Evolutionary conservation across 2,329 filamentous ascomycete genomes (phyloP).

Genomic region (Trichoderma atroviride): DNA sequence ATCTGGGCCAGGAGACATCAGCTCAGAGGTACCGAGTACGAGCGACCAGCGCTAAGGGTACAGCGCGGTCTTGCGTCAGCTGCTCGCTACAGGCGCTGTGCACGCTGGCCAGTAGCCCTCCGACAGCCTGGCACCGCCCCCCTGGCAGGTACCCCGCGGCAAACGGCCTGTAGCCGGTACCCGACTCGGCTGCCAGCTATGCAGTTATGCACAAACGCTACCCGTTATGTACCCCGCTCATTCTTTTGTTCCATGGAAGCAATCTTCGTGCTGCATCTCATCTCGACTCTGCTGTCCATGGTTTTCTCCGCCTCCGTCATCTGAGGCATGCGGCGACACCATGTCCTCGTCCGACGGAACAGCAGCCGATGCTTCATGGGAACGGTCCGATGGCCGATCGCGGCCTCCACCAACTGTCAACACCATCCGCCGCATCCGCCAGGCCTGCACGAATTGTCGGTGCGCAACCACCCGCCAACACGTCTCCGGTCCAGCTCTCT

Average conservation of each 20-base stretch:
- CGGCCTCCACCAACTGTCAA: constrained; percentile 22
- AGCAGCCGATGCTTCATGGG: constrained; percentile 23
- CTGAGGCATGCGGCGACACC: constrained; percentile 20
- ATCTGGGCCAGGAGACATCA: neutral
- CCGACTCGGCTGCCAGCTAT: neutral
- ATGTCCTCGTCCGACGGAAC: constrained; percentile 16
- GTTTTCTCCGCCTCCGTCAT: constrained; percentile 4
- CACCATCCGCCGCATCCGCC: constrained; percentile 25
- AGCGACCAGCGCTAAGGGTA: neutral
- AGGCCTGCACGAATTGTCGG: constrained; percentile 24
- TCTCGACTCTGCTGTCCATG: neutral
- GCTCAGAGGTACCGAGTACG: constrained; percentile 6
- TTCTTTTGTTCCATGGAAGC: constrained; percentile 4
- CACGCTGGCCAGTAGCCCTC: neutral
- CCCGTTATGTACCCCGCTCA: constrained; percentile 14
- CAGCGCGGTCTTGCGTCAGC: constrained; percentile 7
- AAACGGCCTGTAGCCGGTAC: neutral
- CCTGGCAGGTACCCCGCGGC: neutral
- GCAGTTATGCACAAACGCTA: constrained; percentile 16
- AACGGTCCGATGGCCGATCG: constrained; percentile 20
- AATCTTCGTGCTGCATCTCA: constrained; percentile 1
- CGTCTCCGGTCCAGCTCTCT: neutral
- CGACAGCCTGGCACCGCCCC: neutral
- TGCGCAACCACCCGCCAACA: neutral
- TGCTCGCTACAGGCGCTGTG: neutral